Evolutionary conservation across 1,284 basidiomycete genomes (phyloP).

Genomic region (Boletus semigastroideus): DNA sequence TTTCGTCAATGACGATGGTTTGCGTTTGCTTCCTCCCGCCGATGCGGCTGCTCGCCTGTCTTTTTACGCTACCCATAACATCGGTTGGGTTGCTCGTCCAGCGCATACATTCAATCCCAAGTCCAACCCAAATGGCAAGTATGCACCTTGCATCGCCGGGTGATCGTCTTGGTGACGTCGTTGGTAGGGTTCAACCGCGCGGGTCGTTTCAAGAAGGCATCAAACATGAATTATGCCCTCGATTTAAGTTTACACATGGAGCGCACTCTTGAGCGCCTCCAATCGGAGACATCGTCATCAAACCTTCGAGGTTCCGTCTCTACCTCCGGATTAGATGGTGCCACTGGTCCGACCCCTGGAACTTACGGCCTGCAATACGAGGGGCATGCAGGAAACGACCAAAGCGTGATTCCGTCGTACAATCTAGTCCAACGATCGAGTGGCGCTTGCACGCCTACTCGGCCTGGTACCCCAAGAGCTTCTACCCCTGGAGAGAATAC

Average conservation of each 20-base stretch:
- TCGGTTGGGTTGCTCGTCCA: conserved; percentile 83
- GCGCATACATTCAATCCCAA: conserved; percentile 55
- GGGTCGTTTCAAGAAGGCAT: conserved; percentile 90
- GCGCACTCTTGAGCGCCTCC: conserved; percentile 31
- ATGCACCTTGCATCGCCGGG: neutral
- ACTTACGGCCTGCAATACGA: conserved; percentile 33
- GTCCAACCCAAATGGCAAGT: conserved; percentile 19
- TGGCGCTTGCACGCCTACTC: conserved; percentile 24
- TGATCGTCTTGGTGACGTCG: neutral
- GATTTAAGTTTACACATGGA: conserved; percentile 73
- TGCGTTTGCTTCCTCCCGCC: conserved; percentile 58
- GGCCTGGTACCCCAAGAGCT: conserved; percentile 24
- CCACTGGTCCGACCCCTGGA: conserved; percentile 22
- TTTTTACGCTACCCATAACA: conserved; percentile 80
- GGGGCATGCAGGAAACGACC: conserved; percentile 29
- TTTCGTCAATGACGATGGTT: conserved; percentile 77
- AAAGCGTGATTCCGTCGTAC: conserved; percentile 19
- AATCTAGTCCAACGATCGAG: conserved; percentile 7
- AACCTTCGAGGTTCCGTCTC: conserved; percentile 24
- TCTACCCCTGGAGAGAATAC: conserved; percentile 18
- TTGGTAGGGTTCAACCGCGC: conserved; percentile 68
- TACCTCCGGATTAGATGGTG: conserved; percentile 19
- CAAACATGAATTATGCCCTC: conserved; percentile 87
- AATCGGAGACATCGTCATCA: conserved; percentile 32
- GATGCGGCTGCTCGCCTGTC: conserved; percentile 64